A percentile compares a stretch with the other conserved stretches of the same genome.
phyloP scores from a whole-genome alignment of 306 rosid species.

The Pachyrhizus erosus region DNA sequence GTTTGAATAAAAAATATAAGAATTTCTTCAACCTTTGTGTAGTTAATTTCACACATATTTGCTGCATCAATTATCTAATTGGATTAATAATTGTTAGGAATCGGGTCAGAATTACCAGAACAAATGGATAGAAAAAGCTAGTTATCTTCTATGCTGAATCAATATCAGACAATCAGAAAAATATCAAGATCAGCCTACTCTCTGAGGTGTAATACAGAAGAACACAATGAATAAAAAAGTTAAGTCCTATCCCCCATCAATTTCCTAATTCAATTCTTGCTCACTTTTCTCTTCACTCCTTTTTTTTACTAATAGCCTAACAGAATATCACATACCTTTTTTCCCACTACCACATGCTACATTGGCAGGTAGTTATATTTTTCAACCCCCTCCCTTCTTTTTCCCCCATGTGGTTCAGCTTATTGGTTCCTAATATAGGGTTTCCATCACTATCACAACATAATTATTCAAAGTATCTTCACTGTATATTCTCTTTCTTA shows the following conservation, averaged over 20 bases:
- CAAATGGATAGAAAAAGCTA: neutral
- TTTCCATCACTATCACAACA: neutral
- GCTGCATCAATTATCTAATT: neutral
- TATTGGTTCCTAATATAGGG: neutral
- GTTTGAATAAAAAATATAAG: neutral
- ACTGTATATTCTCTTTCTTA: neutral
- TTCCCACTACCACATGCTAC: neutral
- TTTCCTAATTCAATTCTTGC: neutral
- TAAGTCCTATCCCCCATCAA: neutral
- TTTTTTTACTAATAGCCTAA: neutral
- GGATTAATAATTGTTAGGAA: neutral
- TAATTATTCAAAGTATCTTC: constrained; percentile 7
- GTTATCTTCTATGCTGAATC: neutral
- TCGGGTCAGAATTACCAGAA: neutral
- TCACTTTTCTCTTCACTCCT: neutral
- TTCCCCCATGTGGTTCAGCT: neutral
- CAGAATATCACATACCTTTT: neutral
- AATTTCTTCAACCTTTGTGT: neutral
- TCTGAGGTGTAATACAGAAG: neutral
- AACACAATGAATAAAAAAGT: neutral
- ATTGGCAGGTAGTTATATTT: neutral
- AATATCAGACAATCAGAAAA: neutral
- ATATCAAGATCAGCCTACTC: constrained; percentile 4
- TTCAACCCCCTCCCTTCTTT: constrained; percentile 2
- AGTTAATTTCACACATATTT: neutral